Base-by-base conservation (phyloP, 106 monocot species). In the Dioscorea zingiberensis region DNA sequence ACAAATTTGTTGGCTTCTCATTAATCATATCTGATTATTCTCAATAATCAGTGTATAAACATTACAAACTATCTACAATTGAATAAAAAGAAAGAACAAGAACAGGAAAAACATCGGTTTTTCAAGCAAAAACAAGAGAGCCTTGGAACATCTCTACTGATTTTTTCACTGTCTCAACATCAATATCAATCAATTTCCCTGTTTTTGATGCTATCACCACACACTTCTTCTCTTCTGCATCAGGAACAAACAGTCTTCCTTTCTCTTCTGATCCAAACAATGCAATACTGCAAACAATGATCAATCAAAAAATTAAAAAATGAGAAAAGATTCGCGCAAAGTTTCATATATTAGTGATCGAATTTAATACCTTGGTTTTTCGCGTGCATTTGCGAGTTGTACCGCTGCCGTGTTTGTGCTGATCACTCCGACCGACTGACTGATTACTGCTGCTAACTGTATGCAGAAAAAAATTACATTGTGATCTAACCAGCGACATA, bases 381-480 rank as follows among this genome's bases (percentile, higher is more conserved):
- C 64, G 14, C 77, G 74, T 38, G 90, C 87, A 70, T 82, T 82
- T 26, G 84, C 84, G 13, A 87, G 80, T 57, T 84, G 94, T 19
- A 90, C 63, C 5, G 94, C 94, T 47, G 87, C 87, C 27, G 94
- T 94, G 75, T 94, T 94, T 25, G 94, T 94, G 67, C 76, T 55
- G 32, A 94, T 80, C 5, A 90, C 87, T 44, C 94, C 94, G 27
- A 72, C 80, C 3, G 94, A 90, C 46, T 94, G 87, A 61, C 85
- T 75, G 16, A 94, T 87, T 11, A 90, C 73, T 23, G 90, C 79
- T 44, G 94, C 90, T 5, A 94, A 75, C 87, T 93, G 81, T 29
- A 46, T 18, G 15, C 9, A 57, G 30, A 47, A 25, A n/a, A 49
- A 23, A 55, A 19, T 23, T 7, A 69, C 7, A 23, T 26, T 49